Evolutionary conservation across 257 asterid genomes (phyloP), one percentile per base, ranked within the genome.

Genomic region (Nicotiana benthamiana): DNA sequence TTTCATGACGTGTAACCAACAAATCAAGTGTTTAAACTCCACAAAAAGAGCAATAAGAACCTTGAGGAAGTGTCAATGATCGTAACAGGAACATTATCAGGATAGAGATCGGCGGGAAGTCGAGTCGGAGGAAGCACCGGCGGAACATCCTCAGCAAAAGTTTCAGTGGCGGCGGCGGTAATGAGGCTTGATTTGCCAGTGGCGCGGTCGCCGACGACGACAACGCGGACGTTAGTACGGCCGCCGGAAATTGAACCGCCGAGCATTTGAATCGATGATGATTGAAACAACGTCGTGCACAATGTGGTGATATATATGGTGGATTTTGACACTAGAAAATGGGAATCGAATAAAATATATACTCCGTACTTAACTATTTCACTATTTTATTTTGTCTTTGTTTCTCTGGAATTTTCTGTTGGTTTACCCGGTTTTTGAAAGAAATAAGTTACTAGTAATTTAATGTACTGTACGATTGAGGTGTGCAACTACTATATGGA

Each of bases 131-230:
- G 97, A 77, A 96, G 97, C n/a, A 96, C 97, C 18, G 93, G 93
- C 20, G 94, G 94, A 16, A 96, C 94, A 40, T 91, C 93, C n/a
- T 82, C 89, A 17, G 96, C 92, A 84, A 96, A 96, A 30, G 91
- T 79, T 81, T 94, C 99, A 75, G 94, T 90, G 13, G 98, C 94
- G 9, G 94, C 97, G 36, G 98, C 91, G 26, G 93, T 93, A 81
- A 96, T 96, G 68, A 96, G 97, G 84, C 98, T 92, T 80, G 98
- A 93, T 86, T 96, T 96, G 4, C 99, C 99, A 80, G 98, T 90
- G 83, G 90, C 94, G 27, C 92, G 97, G 85, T 96, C 99, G 88
- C 97, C 99, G 85, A 96, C 97, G 79, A 96, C 96, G 80, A 90
- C 97, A 79, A 94, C 93, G 27, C 97, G 95, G 79, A 92, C 94